These are phyloP conservation scores for Arachnopeziza araneosa DNA, from an alignment of 2,329 filamentous ascomycete genomes.

Conservation along the genomic window DNA sequence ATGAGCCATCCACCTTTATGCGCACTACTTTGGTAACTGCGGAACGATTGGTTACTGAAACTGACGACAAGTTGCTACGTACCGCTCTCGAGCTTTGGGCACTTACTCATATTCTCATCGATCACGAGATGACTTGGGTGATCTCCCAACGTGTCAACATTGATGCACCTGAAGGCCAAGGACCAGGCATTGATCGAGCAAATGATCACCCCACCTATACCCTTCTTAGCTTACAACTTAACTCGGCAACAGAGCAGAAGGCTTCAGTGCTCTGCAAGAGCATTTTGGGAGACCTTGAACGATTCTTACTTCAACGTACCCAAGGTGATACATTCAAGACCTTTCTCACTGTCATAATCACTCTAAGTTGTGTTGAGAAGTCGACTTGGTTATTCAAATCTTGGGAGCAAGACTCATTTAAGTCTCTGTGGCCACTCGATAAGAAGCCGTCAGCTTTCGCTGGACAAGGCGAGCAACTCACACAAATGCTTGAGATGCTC, in stretches of 20 bases:
- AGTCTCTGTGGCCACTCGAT: constrained; percentile 53
- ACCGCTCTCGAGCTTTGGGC: constrained; percentile 60
- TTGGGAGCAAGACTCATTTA: constrained; percentile 55
- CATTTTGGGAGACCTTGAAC: constrained; percentile 55
- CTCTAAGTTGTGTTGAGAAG: constrained; percentile 62
- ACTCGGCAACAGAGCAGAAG: constrained; percentile 58
- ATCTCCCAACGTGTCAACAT: constrained; percentile 18
- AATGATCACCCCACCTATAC: constrained; percentile 37
- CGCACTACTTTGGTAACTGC: constrained; percentile 51
- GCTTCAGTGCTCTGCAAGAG: constrained; percentile 53
- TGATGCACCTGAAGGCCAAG: constrained; percentile 16
- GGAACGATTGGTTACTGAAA: constrained; percentile 39
- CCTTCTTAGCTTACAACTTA: constrained; percentile 58
- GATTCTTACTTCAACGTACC: constrained; percentile 55
- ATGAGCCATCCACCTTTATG: constrained; percentile 56
- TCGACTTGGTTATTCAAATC: constrained; percentile 64
- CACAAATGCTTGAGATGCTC: constrained; percentile 55
- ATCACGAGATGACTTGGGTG: constrained; percentile 57
- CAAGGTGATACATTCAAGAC: constrained; percentile 54
- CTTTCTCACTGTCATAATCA: constrained; percentile 56
- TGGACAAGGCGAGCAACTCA: constrained; percentile 53
- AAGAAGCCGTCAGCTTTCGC: constrained; percentile 51
- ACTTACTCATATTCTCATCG: constrained; percentile 55
- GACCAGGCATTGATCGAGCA: constrained; percentile 16
- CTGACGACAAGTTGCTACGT: constrained; percentile 48